A percentile compares a stretch with the other conserved stretches of the same genome.
Conservation (phyloP, 2,329 filamentous ascomycete species). For the Aspergillus neoniger region DNA sequence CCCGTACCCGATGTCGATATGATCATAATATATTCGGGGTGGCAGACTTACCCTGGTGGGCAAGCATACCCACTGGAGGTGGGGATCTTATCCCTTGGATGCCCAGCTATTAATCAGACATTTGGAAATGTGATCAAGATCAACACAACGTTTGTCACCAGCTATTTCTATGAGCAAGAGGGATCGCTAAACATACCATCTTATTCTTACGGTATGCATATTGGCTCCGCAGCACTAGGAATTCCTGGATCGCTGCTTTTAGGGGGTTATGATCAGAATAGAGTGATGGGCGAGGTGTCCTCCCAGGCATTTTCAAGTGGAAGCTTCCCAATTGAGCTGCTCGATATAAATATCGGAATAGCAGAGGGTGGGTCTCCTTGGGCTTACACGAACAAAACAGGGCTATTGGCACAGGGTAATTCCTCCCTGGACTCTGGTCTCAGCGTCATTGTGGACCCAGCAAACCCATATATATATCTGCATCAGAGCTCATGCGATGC, state of each 20-base stretch:
- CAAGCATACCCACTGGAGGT: conserved; percentile 3
- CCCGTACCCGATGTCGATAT: neutral
- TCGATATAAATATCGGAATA: conserved; percentile 46
- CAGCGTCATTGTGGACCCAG: conserved; percentile 31
- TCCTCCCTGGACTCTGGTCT: conserved; percentile 30
- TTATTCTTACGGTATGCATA: conserved; percentile 47
- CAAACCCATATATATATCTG: conserved; percentile 42
- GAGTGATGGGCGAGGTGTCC: conserved; percentile 31
- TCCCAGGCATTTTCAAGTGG: conserved; percentile 15
- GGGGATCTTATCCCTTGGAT: neutral
- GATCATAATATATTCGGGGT: neutral
- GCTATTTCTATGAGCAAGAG: neutral
- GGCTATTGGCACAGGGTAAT: conserved; percentile 27
- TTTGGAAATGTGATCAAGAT: neutral
- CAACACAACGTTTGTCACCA: neutral
- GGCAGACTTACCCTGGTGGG: neutral
- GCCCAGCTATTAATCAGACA: neutral
- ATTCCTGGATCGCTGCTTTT: conserved; percentile 42
- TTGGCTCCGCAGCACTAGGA: conserved; percentile 38
- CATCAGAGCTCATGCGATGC: conserved; percentile 45
- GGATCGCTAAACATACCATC: conserved; percentile 30
- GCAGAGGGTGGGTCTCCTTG: conserved; percentile 45
- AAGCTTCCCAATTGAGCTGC: conserved; percentile 26
- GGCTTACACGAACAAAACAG: conserved; percentile 27
- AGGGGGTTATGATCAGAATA: conserved; percentile 42